phyloP scores from a whole-genome alignment of 2,329 filamentous ascomycete species.

The Dothistroma pini region DNA sequence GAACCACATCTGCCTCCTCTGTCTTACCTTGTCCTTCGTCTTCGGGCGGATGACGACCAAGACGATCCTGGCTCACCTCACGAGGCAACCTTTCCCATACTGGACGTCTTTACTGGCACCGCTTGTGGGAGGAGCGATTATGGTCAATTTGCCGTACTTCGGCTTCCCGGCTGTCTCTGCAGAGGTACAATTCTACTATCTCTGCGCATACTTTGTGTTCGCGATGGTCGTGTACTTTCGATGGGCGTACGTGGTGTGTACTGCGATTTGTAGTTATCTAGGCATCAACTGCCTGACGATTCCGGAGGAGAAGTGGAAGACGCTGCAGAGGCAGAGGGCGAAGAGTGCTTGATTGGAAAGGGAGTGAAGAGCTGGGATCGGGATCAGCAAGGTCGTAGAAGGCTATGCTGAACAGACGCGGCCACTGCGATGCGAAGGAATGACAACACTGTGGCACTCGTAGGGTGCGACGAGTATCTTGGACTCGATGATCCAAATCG shows the following conservation, averaged over 20 bases:
- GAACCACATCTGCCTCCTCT: slow-evolving; percentile 89
- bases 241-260: slow-evolving; percentile 89
- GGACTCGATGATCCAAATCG: too few species aligned
- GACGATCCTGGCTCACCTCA: slow-evolving; percentile 95
- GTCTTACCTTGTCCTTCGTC: slow-evolving; percentile 90
- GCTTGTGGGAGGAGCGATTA: slow-evolving; percentile 75
- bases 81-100: slow-evolving; percentile 89
- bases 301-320: slow-evolving; percentile 37
- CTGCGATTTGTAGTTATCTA: slow-evolving; percentile 84
- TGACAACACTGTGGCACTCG: too few species aligned
- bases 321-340: slow-evolving; percentile 26
- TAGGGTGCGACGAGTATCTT: too few species aligned
- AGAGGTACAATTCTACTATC: slow-evolving; percentile 69
- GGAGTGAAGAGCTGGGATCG: not conserved
- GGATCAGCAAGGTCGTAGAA: too few species aligned
- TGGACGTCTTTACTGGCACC: slow-evolving; percentile 91
- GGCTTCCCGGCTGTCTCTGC: slow-evolving; percentile 63
- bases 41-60: slow-evolving; percentile 99
- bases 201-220: slow-evolving; percentile 80
- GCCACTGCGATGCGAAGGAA: too few species aligned
- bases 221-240: slow-evolving; percentile 81
- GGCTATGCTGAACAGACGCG: too few species aligned
- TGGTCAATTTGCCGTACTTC: slow-evolving; percentile 77
- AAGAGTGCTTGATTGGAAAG: not conserved
- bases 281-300: slow-evolving; percentile 96